Evolutionary conservation across 1,284 basidiomycete species (phyloP), one percentile per base, ranked within the genome.

Genomic region (Ceratobasidium sp.): DNA sequence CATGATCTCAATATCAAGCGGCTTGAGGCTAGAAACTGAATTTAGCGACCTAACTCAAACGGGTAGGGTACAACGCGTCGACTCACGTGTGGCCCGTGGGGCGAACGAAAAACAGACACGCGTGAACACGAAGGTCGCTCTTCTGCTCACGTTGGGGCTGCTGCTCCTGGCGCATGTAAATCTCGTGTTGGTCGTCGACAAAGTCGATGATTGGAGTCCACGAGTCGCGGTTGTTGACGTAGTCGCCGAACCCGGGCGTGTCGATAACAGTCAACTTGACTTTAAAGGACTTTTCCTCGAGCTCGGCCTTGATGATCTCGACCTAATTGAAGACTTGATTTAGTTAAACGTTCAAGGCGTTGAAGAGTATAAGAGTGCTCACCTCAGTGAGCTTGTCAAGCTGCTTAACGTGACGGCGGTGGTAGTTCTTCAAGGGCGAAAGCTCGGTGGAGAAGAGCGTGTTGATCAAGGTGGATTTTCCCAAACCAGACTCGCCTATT

Each of bases 131-230:
- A 86, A 96, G 96, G 86, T 96, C 94, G 71, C 91, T 89, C 80
- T 96, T 90, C 85, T 96, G 96, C 83, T 88, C 89, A 67, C 95
- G 89, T 88, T 98, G 98, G 82, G 98, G 96, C 80, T 96, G 92
- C 88, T 98, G 98, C 88, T 99, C 97, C 86, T 98, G 96, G 85
- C 98, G 97, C 81, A 98, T 88, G 85, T 96, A 99, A 13, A 95
- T 94, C 85, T 98, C 97, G 82, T 97, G 98, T 71, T 97, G 94
- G 56, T 94, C 92, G 85, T 98, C 97, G 81, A 99, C 98, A 87
- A 97, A 96, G 85, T 98, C 96, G 52, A 98, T 90, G 80, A 99
- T 97, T 73, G 97, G 97, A 86, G 95, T 97, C 97, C 97, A 99
- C 85, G 96, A 96, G 81, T 97, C 95, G 81, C 97, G 95, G 85